Conservation (phyloP, 2,329 filamentous ascomycete species). For the Venturia carpophila region DNA sequence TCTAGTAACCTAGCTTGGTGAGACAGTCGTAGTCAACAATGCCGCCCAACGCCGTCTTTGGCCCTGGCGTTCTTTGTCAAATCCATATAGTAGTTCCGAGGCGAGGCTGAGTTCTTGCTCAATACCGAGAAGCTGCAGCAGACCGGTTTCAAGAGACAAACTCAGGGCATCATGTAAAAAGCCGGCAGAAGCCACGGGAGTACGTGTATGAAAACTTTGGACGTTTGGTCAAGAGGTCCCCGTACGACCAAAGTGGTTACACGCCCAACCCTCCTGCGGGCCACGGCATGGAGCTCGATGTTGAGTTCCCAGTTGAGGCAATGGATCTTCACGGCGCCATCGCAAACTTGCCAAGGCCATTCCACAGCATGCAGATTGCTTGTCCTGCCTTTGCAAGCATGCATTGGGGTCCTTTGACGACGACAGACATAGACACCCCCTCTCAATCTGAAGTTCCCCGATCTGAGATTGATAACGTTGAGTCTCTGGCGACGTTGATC, state of each 20-base stretch:
- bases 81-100: neutral
- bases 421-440: neutral
- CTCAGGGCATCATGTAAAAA: neutral
- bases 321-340: neutral
- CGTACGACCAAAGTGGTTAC: neutral
- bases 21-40: neutral
- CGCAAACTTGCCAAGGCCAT: slow-evolving; percentile 9
- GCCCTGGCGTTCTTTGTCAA: neutral
- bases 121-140: neutral
- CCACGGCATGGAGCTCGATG: neutral
- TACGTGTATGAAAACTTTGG: neutral
- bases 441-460: neutral
- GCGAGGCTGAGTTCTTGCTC: neutral
- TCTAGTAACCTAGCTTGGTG: neutral
- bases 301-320: neutral
- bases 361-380: neutral
- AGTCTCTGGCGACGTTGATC: neutral
- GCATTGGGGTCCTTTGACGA: neutral
- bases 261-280: neutral
- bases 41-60: neutral
- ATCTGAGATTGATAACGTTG: neutral
- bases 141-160: neutral
- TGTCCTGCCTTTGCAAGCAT: neutral
- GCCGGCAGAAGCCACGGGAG: neutral
- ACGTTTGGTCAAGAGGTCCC: neutral